These are phyloP conservation scores for Mycocentrospora acerina DNA, from an alignment of 2,329 filamentous ascomycete genomes.

Conservation along the genomic window DNA sequence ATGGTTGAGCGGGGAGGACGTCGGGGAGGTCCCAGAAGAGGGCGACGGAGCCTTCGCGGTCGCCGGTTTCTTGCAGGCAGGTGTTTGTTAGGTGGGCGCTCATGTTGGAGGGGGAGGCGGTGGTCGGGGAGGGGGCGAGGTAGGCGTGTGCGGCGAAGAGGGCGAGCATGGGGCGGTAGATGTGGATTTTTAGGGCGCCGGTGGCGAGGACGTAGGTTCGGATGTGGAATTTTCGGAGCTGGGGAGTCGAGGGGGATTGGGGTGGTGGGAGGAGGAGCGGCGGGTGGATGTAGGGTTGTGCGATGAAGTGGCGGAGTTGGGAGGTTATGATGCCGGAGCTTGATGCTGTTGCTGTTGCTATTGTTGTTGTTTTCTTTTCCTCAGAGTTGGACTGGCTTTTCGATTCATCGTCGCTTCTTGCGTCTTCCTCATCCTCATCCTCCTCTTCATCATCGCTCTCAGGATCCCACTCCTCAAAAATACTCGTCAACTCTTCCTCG, in stretches of 20 bases:
- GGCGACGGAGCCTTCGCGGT: conserved; percentile 66
- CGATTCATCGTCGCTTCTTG: conserved; percentile 34
- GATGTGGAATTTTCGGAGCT: conserved; percentile 86
- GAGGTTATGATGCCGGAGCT: conserved; percentile 71
- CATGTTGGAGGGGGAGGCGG: conserved; percentile 45
- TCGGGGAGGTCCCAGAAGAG: conserved; percentile 71
- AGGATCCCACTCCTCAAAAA: conserved; percentile 91
- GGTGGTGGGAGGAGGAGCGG: conserved; percentile 68
- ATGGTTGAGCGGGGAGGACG: conserved; percentile 19
- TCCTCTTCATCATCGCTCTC: conserved; percentile 66
- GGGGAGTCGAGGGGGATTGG: neutral
- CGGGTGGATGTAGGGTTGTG: conserved; percentile 90
- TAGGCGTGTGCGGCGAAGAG: conserved; percentile 83
- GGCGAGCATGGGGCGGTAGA: conserved; percentile 89
- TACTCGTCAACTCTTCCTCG: conserved; percentile 77
- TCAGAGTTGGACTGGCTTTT: too few species aligned
- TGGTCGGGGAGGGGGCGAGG: conserved; percentile 57
- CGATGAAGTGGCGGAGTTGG: conserved; percentile 93
- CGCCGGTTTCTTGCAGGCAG: conserved; percentile 70
- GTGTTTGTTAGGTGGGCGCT: conserved; percentile 90
- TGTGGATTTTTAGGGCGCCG: conserved; percentile 76
- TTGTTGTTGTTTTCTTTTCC: conserved; percentile 43
- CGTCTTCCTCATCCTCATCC: conserved; percentile 41
- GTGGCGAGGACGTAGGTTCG: conserved; percentile 84
- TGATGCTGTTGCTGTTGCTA: conserved; percentile 32